Evolutionary conservation across 2,329 filamentous ascomycete species (phyloP), one percentile per base, ranked within the genome.

Genomic region (Fusarium sp.): DNA sequence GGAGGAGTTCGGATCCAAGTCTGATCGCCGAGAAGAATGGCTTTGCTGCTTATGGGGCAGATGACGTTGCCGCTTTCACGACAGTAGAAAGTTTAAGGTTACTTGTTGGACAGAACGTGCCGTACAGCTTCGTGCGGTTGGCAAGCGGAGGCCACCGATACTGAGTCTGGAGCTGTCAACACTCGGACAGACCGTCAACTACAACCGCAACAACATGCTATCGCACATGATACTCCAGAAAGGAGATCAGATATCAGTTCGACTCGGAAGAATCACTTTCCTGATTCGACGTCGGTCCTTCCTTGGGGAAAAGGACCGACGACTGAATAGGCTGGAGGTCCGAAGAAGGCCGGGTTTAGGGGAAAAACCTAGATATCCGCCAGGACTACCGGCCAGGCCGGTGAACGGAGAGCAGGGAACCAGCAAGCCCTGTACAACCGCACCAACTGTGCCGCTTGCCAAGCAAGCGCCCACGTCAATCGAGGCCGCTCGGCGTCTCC

Each of bases 21-120:
- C 83, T 86, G 6, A 86, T 93, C 18, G 93, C 93, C 1, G 87
- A 90, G 73, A 86, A 89, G 74, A 89, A 88, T 61, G 93, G 93
- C 0, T 96, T 93, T 84, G 90, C 89, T 23, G 89, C 91, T 6
- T 96, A 95, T 76, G 91, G 91, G 1, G 87, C 90, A 16, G 91
- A 90, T 23, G 92, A 96, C 78, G 91, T 93, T 31, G 90, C 90
- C 61, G 92, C 92, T 0, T 96, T 93, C 81, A 94, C 91, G 20
- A 94, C 91, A 2, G 92, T 95, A 5, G 91, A 96, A 80, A 95
- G 90, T 53, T 80, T 96, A 60, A 84, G 92, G 70, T 79, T 94
- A 64, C 83, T 96, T 23, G 91, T 95, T 10, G 93, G 93, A 9
- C 92, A 96, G 81, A 96, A 96, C 77, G 92, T 96, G 61, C 91